Evolutionary conservation across 495 filamentous ascomycete species (phyloP), one percentile per base, ranked within the genome.

Genomic region (Saxophila tyrrhenica): DNA sequence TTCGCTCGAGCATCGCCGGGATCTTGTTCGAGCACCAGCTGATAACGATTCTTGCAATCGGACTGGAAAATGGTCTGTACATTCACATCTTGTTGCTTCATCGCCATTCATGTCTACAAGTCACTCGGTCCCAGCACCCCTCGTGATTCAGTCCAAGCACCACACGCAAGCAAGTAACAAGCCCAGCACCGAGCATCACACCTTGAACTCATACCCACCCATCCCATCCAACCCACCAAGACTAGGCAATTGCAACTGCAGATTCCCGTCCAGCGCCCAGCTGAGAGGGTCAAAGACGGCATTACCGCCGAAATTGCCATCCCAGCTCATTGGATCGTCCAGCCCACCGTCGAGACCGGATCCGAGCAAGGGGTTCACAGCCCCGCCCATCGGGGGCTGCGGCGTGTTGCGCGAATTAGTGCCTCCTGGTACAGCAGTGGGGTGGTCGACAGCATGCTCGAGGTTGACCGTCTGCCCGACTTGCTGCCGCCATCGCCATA

Each of bases 211-310:
- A 44, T 44, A 44, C 41, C 16, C 19, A 5, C 41, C 41, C 48
- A 50, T 8, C 25, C 48, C 29, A 41, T 50, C 55, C 55, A 57
- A 50, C 56, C 50, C 57, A 2, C 51, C 48, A 62, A 92, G 48
- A 3, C 5, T 7, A 22, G 48, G 48, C 48, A 50, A 35, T 25
- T 50, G 48, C 48, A 50, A 81, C 65, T 91, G 86, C 52, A 89
- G 76, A 49, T 89, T 70, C 20, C 85, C 85, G 63, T 95, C 89
- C 46, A 95, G 73, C 72, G 90, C 83, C 89, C 89, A 94, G 66
- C 88, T 86, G 62, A 94, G 71, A 0, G 89, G 86, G 70, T 95
- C 89, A 64, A 89, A 94, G 42, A 89, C 82, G 62, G 58, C 54
- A 35, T 61, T 61, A 24, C 50, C 58, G 15, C 90, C 86, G 67